These are phyloP conservation scores for Chlorencoelia australis DNA, from an alignment of 2,329 filamentous ascomycete species.

Conservation along the genomic window DNA sequence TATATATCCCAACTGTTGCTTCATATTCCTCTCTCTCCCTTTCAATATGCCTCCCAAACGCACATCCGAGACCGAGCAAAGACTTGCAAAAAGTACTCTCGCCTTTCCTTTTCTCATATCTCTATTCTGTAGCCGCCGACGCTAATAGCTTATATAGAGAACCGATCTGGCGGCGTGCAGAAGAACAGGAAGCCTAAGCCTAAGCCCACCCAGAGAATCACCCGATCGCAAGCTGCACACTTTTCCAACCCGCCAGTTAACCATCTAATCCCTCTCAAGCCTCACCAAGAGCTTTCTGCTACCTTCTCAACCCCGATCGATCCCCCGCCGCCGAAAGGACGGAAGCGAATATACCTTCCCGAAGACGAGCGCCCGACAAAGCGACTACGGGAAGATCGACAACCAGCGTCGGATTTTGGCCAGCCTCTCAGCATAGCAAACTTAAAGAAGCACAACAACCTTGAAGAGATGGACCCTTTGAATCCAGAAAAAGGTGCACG, in stretches of 20 bases:
- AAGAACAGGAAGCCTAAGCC: neutral
- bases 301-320: neutral
- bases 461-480: neutral
- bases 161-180: neutral
- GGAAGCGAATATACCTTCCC: slow-evolving; percentile 1
- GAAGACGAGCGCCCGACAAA: slow-evolving; percentile 1
- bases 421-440: slow-evolving; percentile 2
- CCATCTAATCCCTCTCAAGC: neutral
- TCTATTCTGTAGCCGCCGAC: neutral
- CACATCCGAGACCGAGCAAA: neutral
- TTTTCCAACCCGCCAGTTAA: neutral
- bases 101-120: neutral
- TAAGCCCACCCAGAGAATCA: neutral
- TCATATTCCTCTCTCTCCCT: no score
- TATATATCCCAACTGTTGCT: no score
- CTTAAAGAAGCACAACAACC: neutral
- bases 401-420: neutral
- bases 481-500: neutral
- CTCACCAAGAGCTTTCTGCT: neutral
- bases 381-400: slow-evolving; percentile 1
- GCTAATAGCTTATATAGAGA: neutral
- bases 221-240: neutral
- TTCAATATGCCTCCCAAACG: neutral
- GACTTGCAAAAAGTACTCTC: neutral
- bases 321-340: neutral